Evolutionary conservation across 2,329 filamentous ascomycete species (phyloP), one percentile per base, ranked within the genome.

Genomic region (Atkinsonella hypoxylon): DNA sequence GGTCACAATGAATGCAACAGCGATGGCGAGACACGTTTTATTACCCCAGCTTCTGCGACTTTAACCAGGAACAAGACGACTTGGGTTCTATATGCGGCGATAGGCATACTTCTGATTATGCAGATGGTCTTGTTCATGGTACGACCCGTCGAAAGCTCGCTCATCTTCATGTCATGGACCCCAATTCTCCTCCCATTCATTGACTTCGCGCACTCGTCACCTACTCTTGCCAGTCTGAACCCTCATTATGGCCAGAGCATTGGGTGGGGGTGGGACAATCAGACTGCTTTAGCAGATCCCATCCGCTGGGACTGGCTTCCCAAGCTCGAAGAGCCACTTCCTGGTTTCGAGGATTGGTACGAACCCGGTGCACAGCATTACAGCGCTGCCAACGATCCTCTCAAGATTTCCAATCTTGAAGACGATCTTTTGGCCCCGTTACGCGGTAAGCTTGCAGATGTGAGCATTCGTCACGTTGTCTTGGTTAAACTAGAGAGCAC

Each of bases 401-500:
- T 72, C 38, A 67, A 66, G 43, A 61, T 71, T n/a, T 65, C 67
- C 3, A 72, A 72, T 42, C 57, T 70, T 1, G 55, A 69, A 7
- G 57, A 67, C 18, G 62, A 60, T 0, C 44, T 71, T 0, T 52
- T 66, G 1, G 47, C 59, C 7, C 52, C 56, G 1, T 56, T 67
- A 9, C 57, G 55, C 2, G 56, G 50, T 7, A 61, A 59, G 38
- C 48, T 67, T 6, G 17, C 50, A 9, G 59, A 61, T 2, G 59
- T 70, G 10, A 62, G 65, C 7, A 66, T 73, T 48, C 68, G 69
- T 49, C 70, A 73, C 51, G 60, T 73, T 3, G 56, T 73, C 8
- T 54, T 72, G 36, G 51, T 73, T 2, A 64, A 70, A 40, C 58
- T 73, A 1, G 70, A 73, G 52, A 72, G 70, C 45, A 71, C 69